A percentile compares a stretch with the other conserved stretches of the same genome.
phyloP scores from a whole-genome alignment of 768 basidiomycete species.

The Termitomyces sp. region DNA sequence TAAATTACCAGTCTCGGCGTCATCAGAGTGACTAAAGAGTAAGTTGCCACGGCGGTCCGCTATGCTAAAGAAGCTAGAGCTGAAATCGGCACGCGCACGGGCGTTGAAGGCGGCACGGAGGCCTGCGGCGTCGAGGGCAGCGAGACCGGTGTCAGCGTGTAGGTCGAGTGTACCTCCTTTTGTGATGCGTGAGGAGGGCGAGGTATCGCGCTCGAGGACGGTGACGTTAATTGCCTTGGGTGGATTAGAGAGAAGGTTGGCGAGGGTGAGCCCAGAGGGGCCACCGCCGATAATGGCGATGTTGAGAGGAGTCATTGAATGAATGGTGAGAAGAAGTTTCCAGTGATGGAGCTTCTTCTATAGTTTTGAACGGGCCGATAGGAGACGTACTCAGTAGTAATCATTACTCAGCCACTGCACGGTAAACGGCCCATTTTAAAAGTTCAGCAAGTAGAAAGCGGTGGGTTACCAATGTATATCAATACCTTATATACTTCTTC shows the following conservation, averaged over 20 bases:
- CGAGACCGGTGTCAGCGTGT: conserved; percentile 19
- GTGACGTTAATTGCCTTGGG: conserved; percentile 9
- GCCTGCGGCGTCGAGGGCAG: conserved; percentile 18
- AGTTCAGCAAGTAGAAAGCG: background rate
- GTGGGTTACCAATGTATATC: background rate
- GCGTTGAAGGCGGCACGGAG: conserved; percentile 17
- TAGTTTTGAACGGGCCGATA: background rate
- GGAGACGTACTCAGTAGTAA: background rate
- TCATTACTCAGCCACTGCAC: background rate
- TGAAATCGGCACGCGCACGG: conserved; percentile 13
- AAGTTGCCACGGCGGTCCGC: conserved; percentile 11
- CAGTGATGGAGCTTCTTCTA: background rate
- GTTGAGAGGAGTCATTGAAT: conserved; percentile 1
- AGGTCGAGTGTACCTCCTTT: conserved; percentile 24
- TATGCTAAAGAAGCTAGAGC: conserved; percentile 10
- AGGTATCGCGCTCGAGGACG: conserved; percentile 19
- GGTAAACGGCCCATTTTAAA: background rate
- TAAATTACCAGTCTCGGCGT: conserved; percentile 1
- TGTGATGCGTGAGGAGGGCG: conserved; percentile 10
- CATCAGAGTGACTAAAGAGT: conserved; percentile 3
- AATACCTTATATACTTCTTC: background rate
- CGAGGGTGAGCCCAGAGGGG: conserved; percentile 21
- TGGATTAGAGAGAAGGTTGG: conserved; percentile 13
- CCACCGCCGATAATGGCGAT: conserved; percentile 18
- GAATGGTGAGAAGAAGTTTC: background rate